phyloP scores from a whole-genome alignment of 441 rosid species.

The Bruguiera hainesii region DNA sequence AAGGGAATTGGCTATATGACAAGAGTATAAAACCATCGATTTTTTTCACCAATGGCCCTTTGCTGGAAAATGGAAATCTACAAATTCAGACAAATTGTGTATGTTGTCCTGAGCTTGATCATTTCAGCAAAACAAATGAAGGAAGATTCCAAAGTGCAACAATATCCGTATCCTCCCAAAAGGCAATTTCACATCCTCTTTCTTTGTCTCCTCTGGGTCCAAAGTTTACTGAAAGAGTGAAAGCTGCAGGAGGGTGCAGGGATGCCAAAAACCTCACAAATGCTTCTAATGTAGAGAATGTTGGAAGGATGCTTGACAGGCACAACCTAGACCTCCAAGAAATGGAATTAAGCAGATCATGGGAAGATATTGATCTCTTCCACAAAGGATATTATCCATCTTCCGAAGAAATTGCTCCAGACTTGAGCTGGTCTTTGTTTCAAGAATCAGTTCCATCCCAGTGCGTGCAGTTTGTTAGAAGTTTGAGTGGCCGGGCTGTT shows the following conservation, averaged over 20 bases:
- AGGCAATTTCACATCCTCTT: constrained; percentile 45
- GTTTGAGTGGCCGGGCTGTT: constrained; percentile 72
- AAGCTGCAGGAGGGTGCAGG: constrained; percentile 34
- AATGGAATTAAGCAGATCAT: constrained; percentile 47
- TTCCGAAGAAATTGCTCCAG: constrained; percentile 53
- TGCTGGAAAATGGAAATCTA: constrained; percentile 44
- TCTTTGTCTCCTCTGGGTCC: constrained; percentile 92
- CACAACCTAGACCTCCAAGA: constrained; percentile 36
- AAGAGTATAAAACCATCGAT: constrained; percentile 36
- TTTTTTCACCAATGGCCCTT: constrained; percentile 73
- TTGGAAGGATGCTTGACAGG: constrained; percentile 40
- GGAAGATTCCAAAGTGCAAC: constrained; percentile 39
- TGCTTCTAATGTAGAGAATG: constrained; percentile 33
- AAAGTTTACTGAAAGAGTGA: constrained; percentile 53
- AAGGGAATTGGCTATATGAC: constrained; percentile 30
- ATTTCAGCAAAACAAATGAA: constrained; percentile 33
- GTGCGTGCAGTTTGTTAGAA: constrained; percentile 49
- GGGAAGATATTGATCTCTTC: constrained; percentile 50
- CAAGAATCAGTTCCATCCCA: constrained; percentile 54
- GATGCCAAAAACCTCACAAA: constrained; percentile 32
- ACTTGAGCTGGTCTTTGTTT: constrained; percentile 30
- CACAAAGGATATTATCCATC: constrained; percentile 51
- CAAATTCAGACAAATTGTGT: constrained; percentile 29
- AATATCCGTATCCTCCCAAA: constrained; percentile 41
- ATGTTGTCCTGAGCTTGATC: constrained; percentile 36